phyloP scores from a whole-genome alignment of 176 grass and related monocot species.

The Neostapfia colusana region DNA sequence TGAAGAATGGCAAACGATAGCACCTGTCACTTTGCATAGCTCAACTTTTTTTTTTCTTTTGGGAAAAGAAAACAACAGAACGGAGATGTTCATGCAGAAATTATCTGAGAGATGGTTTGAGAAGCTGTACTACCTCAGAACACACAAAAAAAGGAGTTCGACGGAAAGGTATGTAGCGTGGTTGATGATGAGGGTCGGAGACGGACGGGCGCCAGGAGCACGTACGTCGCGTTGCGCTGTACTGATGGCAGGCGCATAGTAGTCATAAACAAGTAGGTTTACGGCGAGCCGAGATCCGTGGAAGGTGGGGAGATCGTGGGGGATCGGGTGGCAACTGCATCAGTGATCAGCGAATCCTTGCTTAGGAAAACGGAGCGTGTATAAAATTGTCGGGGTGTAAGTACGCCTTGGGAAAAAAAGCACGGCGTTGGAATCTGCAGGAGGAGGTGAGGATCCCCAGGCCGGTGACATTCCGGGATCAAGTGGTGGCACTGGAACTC shows the following conservation, averaged over 20 bases:
- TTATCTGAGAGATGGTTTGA: neutral
- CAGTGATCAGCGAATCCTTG: neutral
- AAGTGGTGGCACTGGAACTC: constrained; percentile 33
- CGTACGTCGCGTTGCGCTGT: constrained; percentile 18
- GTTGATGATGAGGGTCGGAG: constrained; percentile 12
- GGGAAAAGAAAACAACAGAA: neutral
- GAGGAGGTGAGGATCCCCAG: constrained; percentile 47
- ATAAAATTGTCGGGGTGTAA: neutral
- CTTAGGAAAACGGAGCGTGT: neutral
- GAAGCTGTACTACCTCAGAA: neutral
- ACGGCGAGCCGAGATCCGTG: constrained; percentile 43
- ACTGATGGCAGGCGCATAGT: constrained; percentile 5
- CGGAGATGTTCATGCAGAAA: neutral
- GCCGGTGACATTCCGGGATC: constrained; percentile 46
- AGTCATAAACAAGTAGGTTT: constrained; percentile 33
- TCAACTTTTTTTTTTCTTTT: neutral
- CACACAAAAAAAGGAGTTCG: neutral
- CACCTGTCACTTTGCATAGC: neutral
- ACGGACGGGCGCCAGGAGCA: constrained; percentile 32
- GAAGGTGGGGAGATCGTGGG: constrained; percentile 38
- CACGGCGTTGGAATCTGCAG: constrained; percentile 1
- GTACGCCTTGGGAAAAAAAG: constrained; percentile 32
- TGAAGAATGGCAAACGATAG: neutral
- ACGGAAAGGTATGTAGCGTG: neutral
- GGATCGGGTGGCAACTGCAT: constrained; percentile 8